Conservation (phyloP, 192 early-diverging fungal species). For the Phycomyces blakesleeanus region DNA sequence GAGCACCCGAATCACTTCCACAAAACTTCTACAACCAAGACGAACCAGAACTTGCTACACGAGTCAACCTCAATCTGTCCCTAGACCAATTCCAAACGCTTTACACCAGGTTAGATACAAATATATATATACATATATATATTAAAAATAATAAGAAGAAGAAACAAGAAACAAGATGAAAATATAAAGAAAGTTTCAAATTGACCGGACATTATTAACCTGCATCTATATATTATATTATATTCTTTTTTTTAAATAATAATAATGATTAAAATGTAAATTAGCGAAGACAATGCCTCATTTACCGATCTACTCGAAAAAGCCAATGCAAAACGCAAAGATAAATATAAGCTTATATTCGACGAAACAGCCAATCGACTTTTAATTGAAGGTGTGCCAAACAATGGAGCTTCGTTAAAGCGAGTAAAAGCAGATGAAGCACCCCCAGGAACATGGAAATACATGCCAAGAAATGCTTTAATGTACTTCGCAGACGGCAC, state of each 20-base stretch:
- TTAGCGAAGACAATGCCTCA: constrained; percentile 77
- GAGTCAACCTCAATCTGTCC: constrained; percentile 47
- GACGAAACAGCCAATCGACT: constrained; percentile 53
- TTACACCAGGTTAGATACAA: constrained; percentile 60
- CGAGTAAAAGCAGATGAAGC: constrained; percentile 18
- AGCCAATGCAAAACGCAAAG: constrained; percentile 50
- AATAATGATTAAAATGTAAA: no score
- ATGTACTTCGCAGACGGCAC: constrained; percentile 67
- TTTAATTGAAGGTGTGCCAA: constrained; percentile 18
- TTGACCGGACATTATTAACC: no score
- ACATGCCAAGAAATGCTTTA: constrained; percentile 66
- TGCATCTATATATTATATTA: no score
- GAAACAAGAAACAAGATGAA: not conserved
- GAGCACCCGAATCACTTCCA: not conserved
- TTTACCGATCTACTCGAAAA: constrained; percentile 63
- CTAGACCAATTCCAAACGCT: constrained; percentile 69
- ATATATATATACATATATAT: no score
- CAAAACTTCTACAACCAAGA: constrained; percentile 24
- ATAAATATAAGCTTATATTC: constrained; percentile 65
- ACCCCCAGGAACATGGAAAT: constrained; percentile 46
- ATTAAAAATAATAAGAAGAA: not conserved
- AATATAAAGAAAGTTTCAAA: not conserved
- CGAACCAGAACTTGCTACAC: constrained; percentile 6
- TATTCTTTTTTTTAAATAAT: no score
- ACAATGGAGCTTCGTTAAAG: constrained; percentile 24